Evolutionary conservation across 73 alveolate species (phyloP).

Genomic region (Blepharisma stoltei): DNA sequence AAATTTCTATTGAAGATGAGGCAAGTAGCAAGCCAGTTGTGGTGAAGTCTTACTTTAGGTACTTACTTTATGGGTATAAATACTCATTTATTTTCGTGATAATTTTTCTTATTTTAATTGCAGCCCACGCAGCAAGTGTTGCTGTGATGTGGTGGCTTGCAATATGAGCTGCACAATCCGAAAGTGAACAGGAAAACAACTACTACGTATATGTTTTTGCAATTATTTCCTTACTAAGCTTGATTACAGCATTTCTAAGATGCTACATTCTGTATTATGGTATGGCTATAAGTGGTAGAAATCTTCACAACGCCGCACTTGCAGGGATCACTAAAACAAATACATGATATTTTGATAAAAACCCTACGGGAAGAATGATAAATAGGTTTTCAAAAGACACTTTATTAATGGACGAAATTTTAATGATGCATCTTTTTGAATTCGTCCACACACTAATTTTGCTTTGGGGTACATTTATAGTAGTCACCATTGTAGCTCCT

Average conservation of each 20-base stretch:
- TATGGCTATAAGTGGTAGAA: neutral
- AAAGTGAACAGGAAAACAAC: neutral
- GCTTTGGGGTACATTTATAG: neutral
- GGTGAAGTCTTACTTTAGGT: too few species aligned
- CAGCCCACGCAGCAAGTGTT: too few species aligned
- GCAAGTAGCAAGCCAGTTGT: too few species aligned
- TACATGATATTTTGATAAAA: slow-evolving; percentile 3
- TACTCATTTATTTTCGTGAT: too few species aligned
- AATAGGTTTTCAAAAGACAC: slow-evolving; percentile 44
- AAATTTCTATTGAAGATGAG: too few species aligned
- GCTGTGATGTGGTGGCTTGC: too few species aligned
- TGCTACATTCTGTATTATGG: neutral
- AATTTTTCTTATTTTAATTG: too few species aligned
- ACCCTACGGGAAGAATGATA: slow-evolving; percentile 37
- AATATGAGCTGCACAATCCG: neutral
- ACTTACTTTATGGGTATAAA: too few species aligned
- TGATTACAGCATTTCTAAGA: neutral
- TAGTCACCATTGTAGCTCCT: neutral
- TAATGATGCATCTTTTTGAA: neutral
- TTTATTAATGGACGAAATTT: slow-evolving; percentile 36
- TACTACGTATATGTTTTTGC: neutral
- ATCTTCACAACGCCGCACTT: neutral
- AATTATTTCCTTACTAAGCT: neutral
- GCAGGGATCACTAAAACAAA: neutral
- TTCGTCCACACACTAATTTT: neutral